These are phyloP conservation scores for Prunus campanulata DNA, from an alignment of 306 rosid genomes.

Conservation along the genomic window DNA sequence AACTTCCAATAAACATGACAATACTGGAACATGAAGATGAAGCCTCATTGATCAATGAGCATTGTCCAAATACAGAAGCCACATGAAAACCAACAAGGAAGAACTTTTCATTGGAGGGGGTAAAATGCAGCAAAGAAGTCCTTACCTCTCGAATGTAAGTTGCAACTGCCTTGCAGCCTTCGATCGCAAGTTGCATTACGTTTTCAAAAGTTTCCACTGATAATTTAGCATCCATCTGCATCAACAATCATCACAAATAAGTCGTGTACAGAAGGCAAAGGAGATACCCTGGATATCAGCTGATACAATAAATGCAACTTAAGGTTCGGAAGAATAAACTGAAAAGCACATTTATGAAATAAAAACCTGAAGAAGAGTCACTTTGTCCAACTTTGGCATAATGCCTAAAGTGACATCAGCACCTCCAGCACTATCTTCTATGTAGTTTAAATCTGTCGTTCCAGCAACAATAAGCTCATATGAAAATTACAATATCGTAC, in stretches of 20 bases:
- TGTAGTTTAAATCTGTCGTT: constrained; percentile 76
- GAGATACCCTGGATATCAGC: not conserved
- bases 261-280: not conserved
- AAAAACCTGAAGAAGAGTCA: constrained; percentile 82
- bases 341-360: not conserved
- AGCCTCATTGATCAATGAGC: not conserved
- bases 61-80: not conserved
- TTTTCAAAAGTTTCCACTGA: constrained; percentile 76
- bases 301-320: not conserved
- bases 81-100: not conserved
- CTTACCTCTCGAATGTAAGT: constrained; percentile 71
- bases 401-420: constrained; percentile 88
- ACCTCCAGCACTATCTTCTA: constrained; percentile 97
- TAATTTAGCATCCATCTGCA: constrained; percentile 90
- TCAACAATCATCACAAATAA: constrained; percentile 15
- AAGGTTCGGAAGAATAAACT: not conserved
- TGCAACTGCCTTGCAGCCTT: constrained; percentile 96
- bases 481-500: not conserved
- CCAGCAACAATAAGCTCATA: constrained; percentile 19
- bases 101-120: not conserved
- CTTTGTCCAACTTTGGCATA: constrained; percentile 80
- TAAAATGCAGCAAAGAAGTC: not conserved
- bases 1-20: constrained; percentile 11
- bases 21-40: constrained; percentile 18
- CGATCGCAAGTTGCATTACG: constrained; percentile 82